A percentile compares a stretch with the other conserved stretches of the same genome.
Conservation (phyloP, 345 rosid genomes). For the Stellera chamaejasme region DNA sequence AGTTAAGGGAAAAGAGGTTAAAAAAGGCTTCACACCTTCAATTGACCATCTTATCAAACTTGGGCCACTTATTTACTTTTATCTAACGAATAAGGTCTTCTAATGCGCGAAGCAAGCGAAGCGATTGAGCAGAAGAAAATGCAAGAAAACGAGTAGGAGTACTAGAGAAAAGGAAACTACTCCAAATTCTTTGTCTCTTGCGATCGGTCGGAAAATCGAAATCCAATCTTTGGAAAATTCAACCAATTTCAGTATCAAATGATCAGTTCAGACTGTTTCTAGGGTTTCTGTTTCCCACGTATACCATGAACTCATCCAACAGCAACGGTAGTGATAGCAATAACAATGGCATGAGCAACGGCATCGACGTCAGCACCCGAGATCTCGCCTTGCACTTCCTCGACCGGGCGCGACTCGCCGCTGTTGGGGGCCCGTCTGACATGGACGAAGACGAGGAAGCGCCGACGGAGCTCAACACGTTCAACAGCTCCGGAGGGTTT, state of each 20-base stretch:
- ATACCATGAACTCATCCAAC: slow-evolving; percentile 16
- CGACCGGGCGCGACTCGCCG: slow-evolving; percentile 28
- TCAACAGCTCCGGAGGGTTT: slow-evolving; percentile 85
- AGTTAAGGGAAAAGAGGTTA: too few species aligned
- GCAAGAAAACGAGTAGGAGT: too few species aligned
- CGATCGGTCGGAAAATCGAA: too few species aligned
- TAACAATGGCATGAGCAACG: slow-evolving; percentile 17
- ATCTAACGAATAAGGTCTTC: too few species aligned
- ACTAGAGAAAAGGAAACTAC: too few species aligned
- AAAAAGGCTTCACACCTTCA: too few species aligned
- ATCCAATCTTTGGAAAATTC: background rate
- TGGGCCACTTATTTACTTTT: too few species aligned
- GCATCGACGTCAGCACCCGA: slow-evolving; percentile 10
- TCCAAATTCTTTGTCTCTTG: too few species aligned
- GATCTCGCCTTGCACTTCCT: slow-evolving; percentile 55
- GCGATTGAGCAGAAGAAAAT: too few species aligned
- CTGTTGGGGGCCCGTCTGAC: slow-evolving; percentile 15
- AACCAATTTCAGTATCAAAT: background rate
- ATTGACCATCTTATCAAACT: too few species aligned
- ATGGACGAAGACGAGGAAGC: slow-evolving; percentile 50
- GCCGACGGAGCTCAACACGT: slow-evolving; percentile 82
- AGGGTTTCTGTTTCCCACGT: slow-evolving; percentile 13
- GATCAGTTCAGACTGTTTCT: slow-evolving; percentile 5
- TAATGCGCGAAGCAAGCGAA: too few species aligned
- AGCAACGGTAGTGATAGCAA: slow-evolving; percentile 14